phyloP scores from a whole-genome alignment of 1,284 basidiomycete species.

The Thelephora terrestris region DNA sequence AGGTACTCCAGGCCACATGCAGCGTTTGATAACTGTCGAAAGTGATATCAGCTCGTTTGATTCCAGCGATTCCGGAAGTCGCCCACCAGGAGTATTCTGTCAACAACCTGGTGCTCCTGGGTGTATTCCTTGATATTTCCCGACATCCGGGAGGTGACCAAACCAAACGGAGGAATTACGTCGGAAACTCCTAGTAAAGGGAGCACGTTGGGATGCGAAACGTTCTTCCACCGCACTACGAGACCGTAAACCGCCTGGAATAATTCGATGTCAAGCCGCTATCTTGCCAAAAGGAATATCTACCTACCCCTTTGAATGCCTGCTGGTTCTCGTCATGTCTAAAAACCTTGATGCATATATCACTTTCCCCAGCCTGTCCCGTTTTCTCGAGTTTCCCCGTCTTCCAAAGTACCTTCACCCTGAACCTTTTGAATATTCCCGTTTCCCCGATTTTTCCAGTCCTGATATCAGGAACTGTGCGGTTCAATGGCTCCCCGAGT shows the following conservation, averaged over 20 bases:
- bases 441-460: too few species aligned
- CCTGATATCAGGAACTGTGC: too few species aligned
- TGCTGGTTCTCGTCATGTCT: not conserved
- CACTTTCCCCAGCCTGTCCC: not conserved
- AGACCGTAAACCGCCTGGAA: not conserved
- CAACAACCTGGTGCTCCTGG: not conserved
- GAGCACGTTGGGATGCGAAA: not conserved
- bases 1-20: not conserved
- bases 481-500: too few species aligned
- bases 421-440: not conserved
- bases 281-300: not conserved
- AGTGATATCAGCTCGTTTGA: not conserved
- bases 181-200: not conserved
- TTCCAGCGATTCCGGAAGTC: not conserved
- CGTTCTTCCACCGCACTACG: not conserved
- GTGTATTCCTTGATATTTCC: not conserved
- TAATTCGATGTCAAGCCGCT: not conserved
- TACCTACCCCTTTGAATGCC: not conserved
- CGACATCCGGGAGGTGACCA: not conserved
- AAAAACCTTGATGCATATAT: not conserved
- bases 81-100: not conserved
- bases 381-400: not conserved
- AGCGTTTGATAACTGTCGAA: not conserved
- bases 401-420: not conserved
- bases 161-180: not conserved